phyloP scores from a whole-genome alignment of 352 stramenopile species.

The Phytophthora crassamura region DNA sequence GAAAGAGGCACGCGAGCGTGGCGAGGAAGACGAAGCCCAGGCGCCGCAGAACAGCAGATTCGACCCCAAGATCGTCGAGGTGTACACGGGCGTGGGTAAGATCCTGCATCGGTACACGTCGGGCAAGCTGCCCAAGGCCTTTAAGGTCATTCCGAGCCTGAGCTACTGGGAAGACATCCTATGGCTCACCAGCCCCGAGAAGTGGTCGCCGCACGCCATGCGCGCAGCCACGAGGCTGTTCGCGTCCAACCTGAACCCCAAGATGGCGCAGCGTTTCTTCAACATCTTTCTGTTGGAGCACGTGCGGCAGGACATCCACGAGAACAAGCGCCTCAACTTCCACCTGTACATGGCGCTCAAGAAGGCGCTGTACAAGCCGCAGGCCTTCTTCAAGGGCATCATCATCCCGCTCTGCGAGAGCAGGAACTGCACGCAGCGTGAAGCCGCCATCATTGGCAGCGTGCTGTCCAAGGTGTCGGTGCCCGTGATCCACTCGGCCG shows the following conservation, averaged over 20 bases:
- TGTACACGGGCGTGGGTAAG: conserved; percentile 99
- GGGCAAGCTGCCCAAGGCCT: conserved; percentile 99
- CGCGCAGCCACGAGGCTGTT: conserved; percentile 98
- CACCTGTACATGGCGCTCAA: conserved; percentile 99
- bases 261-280: conserved; percentile 99
- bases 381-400: conserved; percentile 99
- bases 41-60: conserved; percentile 66
- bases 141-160: conserved; percentile 99
- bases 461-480: conserved; percentile 99
- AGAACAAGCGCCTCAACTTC: conserved; percentile 99
- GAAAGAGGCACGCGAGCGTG: conserved; percentile 92
- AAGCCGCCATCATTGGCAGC: conserved; percentile 98
- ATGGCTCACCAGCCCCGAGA: conserved; percentile 97
- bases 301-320: conserved; percentile 96
- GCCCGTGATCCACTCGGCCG: conserved; percentile 98
- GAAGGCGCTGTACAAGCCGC: conserved; percentile 99
- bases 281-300: conserved; percentile 98
- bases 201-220: conserved; percentile 99
- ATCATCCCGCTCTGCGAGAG: conserved; percentile 97
- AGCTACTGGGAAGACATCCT: conserved; percentile 99
- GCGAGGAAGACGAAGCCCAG: conserved; percentile 73
- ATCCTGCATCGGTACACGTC: conserved; percentile 97
- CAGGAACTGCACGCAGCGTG: conserved; percentile 95
- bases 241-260: conserved; percentile 99
- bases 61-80: conserved; percentile 97